Percentiles rank a stretch among this genome's conserved stretches.
Conservation (phyloP, 2,329 filamentous ascomycete species). For the Aphanoascus verrucosus region DNA sequence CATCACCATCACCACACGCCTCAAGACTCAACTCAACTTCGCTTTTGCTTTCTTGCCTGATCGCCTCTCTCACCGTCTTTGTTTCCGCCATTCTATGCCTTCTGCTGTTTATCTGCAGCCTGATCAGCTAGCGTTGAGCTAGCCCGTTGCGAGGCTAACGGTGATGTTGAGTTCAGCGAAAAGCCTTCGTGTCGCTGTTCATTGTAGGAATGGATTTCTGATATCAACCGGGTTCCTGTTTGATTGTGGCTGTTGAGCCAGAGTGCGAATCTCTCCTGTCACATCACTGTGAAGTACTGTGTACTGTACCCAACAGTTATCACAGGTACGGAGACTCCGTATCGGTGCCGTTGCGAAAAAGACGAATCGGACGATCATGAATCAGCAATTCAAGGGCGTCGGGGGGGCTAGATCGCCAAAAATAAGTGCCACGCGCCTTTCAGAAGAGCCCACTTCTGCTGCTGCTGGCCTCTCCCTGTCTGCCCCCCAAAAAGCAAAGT, state of each 20-base stretch:
- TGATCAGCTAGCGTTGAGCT: not conserved
- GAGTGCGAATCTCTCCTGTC: no score
- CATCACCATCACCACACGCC: no score
- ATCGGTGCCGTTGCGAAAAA: not conserved
- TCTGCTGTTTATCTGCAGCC: not conserved
- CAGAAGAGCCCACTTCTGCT: not conserved
- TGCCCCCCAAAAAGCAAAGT: no score
- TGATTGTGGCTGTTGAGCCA: no score
- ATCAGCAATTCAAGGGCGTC: not conserved
- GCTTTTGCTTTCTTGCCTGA: not conserved
- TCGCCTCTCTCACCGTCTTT: not conserved
- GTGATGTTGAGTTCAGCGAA: no score
- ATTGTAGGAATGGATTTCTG: no score
- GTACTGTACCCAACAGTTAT: not conserved
- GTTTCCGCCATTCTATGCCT: not conserved
- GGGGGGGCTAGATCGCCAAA: slow-evolving; percentile 10
- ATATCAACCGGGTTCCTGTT: no score
- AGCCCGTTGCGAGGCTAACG: no score
- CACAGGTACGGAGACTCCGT: no score
- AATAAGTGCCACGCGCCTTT: slow-evolving; percentile 7
- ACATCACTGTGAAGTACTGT: no score
- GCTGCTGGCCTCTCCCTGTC: not conserved
- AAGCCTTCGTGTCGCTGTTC: no score
- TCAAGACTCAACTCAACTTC: no score
- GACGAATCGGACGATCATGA: not conserved